phyloP scores from a whole-genome alignment of 768 basidiomycete genomes.

The Pisolithus microcarpus region DNA sequence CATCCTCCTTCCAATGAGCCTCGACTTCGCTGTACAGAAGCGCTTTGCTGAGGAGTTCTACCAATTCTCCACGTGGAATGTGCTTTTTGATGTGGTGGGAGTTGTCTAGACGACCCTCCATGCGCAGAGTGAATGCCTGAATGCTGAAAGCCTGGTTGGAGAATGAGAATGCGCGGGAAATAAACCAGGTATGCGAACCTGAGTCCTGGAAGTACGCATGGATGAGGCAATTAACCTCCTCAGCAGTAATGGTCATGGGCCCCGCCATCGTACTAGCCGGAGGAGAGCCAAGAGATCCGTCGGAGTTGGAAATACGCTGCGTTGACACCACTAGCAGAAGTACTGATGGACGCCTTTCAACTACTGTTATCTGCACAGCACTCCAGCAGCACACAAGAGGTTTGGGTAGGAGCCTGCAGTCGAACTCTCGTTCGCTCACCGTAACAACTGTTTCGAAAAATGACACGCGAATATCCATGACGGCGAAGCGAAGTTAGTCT shows the following conservation, averaged over 20 bases:
- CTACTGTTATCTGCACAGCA: too few relatives aligned
- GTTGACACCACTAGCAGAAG: too few relatives aligned
- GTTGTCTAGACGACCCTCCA: constrained; percentile 64
- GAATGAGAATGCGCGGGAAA: constrained; percentile 6
- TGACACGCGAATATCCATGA: too few relatives aligned
- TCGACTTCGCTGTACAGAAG: constrained; percentile 79
- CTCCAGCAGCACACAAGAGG: too few relatives aligned
- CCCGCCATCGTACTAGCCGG: constrained; percentile 25
- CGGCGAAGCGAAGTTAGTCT: too few relatives aligned
- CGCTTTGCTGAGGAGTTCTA: constrained; percentile 75
- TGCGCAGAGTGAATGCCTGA: constrained; percentile 75
- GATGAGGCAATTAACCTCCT: constrained; percentile 81
- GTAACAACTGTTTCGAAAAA: too few relatives aligned
- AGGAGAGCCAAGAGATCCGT: background rate
- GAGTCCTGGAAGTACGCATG: constrained; percentile 81
- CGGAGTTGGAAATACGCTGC: constrained; percentile 22
- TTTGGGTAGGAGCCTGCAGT: too few relatives aligned
- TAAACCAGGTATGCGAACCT: constrained; percentile 35
- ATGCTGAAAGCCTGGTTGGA: constrained; percentile 60
- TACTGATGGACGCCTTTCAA: too few relatives aligned
- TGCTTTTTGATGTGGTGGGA: constrained; percentile 65
- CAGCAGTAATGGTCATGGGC: constrained; percentile 62
- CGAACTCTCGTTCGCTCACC: too few relatives aligned
- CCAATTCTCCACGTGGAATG: constrained; percentile 73
- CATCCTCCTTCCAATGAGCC: constrained; percentile 67